These are phyloP conservation scores for Lentinula sp. DNA, from an alignment of 768 basidiomycete genomes.

Conservation along the genomic window DNA sequence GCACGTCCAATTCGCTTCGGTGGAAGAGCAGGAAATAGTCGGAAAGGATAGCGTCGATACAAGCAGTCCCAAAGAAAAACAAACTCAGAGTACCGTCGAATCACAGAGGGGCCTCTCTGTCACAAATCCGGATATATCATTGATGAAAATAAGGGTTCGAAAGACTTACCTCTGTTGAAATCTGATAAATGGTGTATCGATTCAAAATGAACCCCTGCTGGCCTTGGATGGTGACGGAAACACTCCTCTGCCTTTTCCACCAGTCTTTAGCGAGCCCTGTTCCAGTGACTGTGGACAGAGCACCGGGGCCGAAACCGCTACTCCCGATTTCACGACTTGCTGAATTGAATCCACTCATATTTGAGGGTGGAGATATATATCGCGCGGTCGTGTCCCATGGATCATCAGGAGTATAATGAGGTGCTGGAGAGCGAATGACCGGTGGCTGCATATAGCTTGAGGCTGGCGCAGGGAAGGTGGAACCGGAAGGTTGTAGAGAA, in stretches of 20 bases:
- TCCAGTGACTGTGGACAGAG: conserved; percentile 57
- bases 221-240: conserved; percentile 68
- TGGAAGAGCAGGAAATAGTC: conserved; percentile 79
- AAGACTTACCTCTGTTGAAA: conserved; percentile 66
- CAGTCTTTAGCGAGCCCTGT: conserved; percentile 73
- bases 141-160: neutral
- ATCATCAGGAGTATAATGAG: conserved; percentile 57
- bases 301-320: conserved; percentile 24
- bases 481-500: conserved; percentile 45
- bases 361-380: conserved; percentile 22
- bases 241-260: conserved; percentile 80
- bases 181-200: conserved; percentile 79
- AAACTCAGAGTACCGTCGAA: conserved; percentile 91
- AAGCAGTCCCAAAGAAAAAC: conserved; percentile 85
- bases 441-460: conserved; percentile 39
- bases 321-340: neutral
- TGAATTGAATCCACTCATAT: conserved; percentile 23
- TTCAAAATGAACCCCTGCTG: conserved; percentile 92
- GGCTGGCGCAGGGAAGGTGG: conserved; percentile 38
- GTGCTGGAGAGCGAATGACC: conserved; percentile 34
- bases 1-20: conserved; percentile 89
- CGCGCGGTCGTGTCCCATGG: conserved; percentile 52
- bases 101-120: conserved; percentile 63
- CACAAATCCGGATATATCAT: conserved; percentile 5
- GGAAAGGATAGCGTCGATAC: conserved; percentile 85